Conservation (phyloP, 257 asterid species). For the Euphrasia confusa region DNA sequence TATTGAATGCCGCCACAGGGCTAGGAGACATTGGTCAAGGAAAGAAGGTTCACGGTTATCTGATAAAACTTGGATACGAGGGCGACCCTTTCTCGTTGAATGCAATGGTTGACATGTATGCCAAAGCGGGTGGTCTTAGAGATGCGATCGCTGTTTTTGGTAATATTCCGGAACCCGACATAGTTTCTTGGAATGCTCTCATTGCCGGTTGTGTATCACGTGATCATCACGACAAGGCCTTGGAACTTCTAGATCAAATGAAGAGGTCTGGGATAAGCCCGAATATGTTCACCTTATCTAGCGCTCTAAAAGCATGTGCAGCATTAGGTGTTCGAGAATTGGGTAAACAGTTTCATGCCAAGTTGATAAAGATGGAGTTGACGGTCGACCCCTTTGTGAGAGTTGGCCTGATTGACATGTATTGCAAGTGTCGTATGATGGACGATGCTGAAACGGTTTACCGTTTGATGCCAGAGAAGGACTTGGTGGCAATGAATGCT, state of each 20-base stretch:
- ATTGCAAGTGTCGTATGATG: constrained; percentile 52
- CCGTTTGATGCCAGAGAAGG: constrained; percentile 43
- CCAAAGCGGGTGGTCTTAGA: constrained; percentile 51
- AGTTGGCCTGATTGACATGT: constrained; percentile 77
- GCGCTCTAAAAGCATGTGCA: constrained; percentile 74
- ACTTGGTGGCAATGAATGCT: constrained; percentile 56
- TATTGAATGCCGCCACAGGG: constrained; percentile 62
- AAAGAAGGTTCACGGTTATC: constrained; percentile 55
- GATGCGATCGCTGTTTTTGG: constrained; percentile 45
- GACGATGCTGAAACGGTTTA: constrained; percentile 43
- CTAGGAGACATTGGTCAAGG: constrained; percentile 50
- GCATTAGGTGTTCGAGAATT: constrained; percentile 40
- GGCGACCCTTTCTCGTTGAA: constrained; percentile 59
- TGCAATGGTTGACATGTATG: constrained; percentile 75
- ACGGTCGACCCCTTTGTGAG: constrained; percentile 47
- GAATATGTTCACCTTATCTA: constrained; percentile 66
- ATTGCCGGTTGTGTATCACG: constrained; percentile 65
- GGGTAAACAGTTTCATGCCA: constrained; percentile 59
- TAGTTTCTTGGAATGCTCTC: constrained; percentile 71
- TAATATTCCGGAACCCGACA: constrained; percentile 45
- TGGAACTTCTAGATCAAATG: constrained; percentile 53
- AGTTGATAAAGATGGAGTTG: constrained; percentile 44
- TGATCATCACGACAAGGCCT: constrained; percentile 41
- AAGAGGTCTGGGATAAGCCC: constrained; percentile 47
- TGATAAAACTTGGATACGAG: constrained; percentile 60